phyloP scores from a whole-genome alignment of 192 early-diverging fungal genomes.

The Coemansia aciculifera region DNA sequence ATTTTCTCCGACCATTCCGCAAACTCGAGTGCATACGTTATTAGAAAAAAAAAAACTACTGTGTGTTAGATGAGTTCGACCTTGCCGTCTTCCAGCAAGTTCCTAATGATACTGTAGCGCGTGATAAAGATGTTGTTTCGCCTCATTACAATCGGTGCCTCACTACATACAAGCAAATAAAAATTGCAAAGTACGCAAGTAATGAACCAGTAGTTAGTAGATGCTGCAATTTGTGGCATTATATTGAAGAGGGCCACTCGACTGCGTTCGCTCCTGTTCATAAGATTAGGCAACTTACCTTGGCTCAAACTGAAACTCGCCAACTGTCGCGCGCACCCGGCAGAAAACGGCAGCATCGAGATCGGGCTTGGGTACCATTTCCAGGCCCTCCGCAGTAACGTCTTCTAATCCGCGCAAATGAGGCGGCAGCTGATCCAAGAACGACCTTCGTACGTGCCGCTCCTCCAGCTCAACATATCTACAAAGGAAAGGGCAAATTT shows the following conservation, averaged over 20 bases:
- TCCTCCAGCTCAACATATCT: constrained; percentile 39
- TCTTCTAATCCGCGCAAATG: constrained; percentile 44
- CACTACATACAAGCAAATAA: constrained; percentile 22
- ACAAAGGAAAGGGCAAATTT: not conserved
- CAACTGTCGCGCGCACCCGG: constrained; percentile 38
- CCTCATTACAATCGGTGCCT: constrained; percentile 52
- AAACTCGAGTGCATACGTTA: not conserved
- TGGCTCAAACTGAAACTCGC: constrained; percentile 52
- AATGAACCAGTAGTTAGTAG: not conserved
- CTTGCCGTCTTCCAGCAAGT: constrained; percentile 44
- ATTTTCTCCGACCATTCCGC: constrained; percentile 1
- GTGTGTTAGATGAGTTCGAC: constrained; percentile 43
- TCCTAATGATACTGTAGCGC: constrained; percentile 47
- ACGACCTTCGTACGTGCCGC: constrained; percentile 38
- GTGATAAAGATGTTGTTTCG: constrained; percentile 54
- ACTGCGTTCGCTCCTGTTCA: too few species aligned
- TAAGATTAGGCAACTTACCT: constrained; percentile 16
- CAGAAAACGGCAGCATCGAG: constrained; percentile 52
- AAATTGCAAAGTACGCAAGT: not conserved
- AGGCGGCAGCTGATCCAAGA: constrained; percentile 51
- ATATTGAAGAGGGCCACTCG: not conserved
- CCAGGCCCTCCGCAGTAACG: constrained; percentile 29
- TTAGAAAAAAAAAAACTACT: too few species aligned
- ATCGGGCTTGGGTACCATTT: constrained; percentile 46
- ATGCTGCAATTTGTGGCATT: not conserved